phyloP scores from a whole-genome alignment of 2,329 filamentous ascomycete genomes.

The Parafenestella ontariensis region DNA sequence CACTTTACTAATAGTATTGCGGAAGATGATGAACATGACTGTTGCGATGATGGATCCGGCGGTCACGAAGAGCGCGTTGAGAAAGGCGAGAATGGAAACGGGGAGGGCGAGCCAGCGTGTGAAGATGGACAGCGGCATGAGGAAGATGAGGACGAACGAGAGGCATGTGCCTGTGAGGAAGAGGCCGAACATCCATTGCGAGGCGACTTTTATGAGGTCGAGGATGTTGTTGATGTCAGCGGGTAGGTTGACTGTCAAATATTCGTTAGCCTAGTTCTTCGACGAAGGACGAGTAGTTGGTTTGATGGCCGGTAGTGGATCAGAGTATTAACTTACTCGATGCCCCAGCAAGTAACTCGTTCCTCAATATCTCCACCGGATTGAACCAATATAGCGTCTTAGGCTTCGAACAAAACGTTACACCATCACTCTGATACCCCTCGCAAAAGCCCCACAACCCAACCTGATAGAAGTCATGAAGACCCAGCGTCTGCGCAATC shows the following conservation, averaged over 20 bases:
- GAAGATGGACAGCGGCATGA: slow-evolving; percentile 62
- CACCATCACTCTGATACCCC: slow-evolving; percentile 76
- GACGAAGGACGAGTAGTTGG: not conserved
- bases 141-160: slow-evolving; percentile 74
- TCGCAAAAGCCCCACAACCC: slow-evolving; percentile 94
- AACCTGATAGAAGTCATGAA: slow-evolving; percentile 94
- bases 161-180: slow-evolving; percentile 77
- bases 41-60: slow-evolving; percentile 79
- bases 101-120: slow-evolving; percentile 67
- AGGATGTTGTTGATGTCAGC: slow-evolving; percentile 76
- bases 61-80: slow-evolving; percentile 71
- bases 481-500: slow-evolving; percentile 82
- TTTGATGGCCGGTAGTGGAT: too few relatives aligned
- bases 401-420: slow-evolving; percentile 77
- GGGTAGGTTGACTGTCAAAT: slow-evolving; percentile 71
- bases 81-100: slow-evolving; percentile 70
- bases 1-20: slow-evolving; percentile 73
- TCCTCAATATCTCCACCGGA: slow-evolving; percentile 79
- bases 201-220: slow-evolving; percentile 74
- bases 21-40: slow-evolving; percentile 82
- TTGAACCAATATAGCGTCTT: slow-evolving; percentile 86
- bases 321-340: slow-evolving; percentile 62
- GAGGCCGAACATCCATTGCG: slow-evolving; percentile 87
- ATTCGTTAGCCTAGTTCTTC: slow-evolving; percentile 7
- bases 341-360: slow-evolving; percentile 81